Conservation (phyloP, 805 yeast species). For the Myxozyma melibiosi region DNA sequence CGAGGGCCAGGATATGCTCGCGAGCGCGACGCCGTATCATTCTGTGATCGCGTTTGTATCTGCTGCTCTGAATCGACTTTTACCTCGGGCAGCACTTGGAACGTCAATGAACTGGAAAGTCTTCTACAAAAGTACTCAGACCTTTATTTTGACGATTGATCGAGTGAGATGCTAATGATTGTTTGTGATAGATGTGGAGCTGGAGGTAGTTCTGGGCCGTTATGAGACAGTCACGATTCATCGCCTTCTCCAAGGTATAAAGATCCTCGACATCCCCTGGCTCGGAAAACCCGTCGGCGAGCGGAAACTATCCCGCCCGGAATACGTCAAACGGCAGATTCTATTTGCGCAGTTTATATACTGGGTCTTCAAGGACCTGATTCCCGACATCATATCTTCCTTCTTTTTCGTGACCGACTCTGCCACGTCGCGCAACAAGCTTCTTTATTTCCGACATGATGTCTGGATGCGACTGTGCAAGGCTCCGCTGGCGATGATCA, state of each 20-base stretch:
- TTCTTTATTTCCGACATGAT: slow-evolving; percentile 58
- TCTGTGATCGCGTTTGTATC: slow-evolving; percentile 15
- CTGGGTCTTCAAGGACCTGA: slow-evolving; percentile 60
- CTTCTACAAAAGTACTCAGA: slow-evolving; percentile 6
- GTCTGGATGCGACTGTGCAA: slow-evolving; percentile 55
- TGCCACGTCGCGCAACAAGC: slow-evolving; percentile 44
- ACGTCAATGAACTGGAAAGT: neutral
- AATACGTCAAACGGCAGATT: slow-evolving; percentile 44
- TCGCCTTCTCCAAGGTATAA: slow-evolving; percentile 45
- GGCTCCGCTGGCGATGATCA: slow-evolving; percentile 45
- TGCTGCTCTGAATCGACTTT: slow-evolving; percentile 5
- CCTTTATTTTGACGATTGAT: too few species aligned
- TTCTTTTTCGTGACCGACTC: slow-evolving; percentile 71
- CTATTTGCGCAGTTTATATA: slow-evolving; percentile 49
- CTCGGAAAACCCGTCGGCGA: slow-evolving; percentile 43
- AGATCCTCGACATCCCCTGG: slow-evolving; percentile 58
- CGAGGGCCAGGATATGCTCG: neutral
- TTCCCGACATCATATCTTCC: slow-evolving; percentile 52
- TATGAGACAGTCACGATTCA: slow-evolving; percentile 44
- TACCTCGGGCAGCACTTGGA: slow-evolving; percentile 22
- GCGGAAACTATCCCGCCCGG: slow-evolving; percentile 44
- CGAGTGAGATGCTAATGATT: too few species aligned
- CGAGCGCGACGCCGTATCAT: slow-evolving; percentile 5
- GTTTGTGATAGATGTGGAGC: slow-evolving; percentile 12
- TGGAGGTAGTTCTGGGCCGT: slow-evolving; percentile 45